Base-by-base conservation (phyloP, 1,284 basidiomycete species). In the Ustilago curta region DNA sequence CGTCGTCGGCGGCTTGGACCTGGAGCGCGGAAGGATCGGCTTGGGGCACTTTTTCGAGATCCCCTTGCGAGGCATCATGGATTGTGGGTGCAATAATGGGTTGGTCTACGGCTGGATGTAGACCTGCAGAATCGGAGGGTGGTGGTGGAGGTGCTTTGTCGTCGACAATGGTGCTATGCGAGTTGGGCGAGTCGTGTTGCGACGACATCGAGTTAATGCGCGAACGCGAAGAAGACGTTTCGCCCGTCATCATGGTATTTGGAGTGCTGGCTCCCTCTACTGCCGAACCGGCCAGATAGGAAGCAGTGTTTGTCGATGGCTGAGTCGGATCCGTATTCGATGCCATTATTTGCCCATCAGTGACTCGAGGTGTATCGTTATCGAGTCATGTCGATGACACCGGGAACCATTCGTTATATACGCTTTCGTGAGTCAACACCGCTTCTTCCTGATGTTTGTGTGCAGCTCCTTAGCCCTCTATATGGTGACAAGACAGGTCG, bases 31-130 rank as follows among this genome's bases (percentile, higher is more conserved):
- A 43, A 2, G 62, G 58, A 16, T 59, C 50, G 3, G 59, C 62
- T 19, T 65, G 61, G 1, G 68, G 50, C 3, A 52, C 57, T 25
- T 63, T 71, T 59, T 76, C 74, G 31, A 76, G 58, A 25, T 76
- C 73, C 1, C 21, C 8, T 2, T 58, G 29, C 18, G 43, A 39
- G 0, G 12, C 35, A 18, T 35, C 45, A 18, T 40, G 43, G 27
- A n/a, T 12, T 31, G 31, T 9, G 16, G 19, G 6, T 9, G 2
- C 8, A 2, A 8, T 3, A n/a, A 21, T 32, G 27, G 8, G 49
- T 25, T 67, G 54, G n/a, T 32, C 31, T 4, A 44, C 21, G 8
- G 52, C 64, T 0, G 55, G 37, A 12, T 47, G 39, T 2, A 60
- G 44, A 11, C n/a, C 27, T 8, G 49, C 39, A 2, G 42, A 1